Evolutionary conservation across 2,329 filamentous ascomycete genomes (phyloP).

Genomic region (Elsinoe batatas): DNA sequence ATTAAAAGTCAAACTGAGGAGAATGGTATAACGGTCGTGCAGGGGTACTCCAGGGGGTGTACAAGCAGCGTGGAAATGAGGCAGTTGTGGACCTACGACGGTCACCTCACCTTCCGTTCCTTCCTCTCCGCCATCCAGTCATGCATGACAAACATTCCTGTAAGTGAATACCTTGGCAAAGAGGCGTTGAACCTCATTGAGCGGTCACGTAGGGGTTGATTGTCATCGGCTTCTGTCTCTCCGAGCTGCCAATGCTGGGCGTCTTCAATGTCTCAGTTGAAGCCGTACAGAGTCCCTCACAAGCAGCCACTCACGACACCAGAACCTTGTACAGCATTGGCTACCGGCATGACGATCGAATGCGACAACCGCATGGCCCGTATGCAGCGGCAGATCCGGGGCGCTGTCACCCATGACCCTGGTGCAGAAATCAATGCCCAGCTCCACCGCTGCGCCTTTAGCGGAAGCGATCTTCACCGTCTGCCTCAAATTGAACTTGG

Average conservation of each 20-base stretch:
- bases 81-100: neutral
- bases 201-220: neutral
- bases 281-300: neutral
- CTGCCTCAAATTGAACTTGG: neutral
- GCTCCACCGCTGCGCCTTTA: neutral
- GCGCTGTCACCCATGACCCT: conserved; percentile 9
- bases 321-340: neutral
- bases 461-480: neutral
- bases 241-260: conserved; percentile 8
- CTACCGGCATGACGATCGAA: neutral
- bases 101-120: neutral
- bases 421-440: conserved; percentile 1
- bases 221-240: neutral
- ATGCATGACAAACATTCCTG: neutral
- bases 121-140: neutral
- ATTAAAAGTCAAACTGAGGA: neutral
- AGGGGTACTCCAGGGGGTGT: neutral
- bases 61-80: too few species aligned
- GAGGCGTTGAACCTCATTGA: neutral
- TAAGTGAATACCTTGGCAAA: neutral
- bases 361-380: conserved; percentile 2
- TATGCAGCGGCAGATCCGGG: conserved; percentile 5
- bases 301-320: conserved; percentile 8
- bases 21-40: neutral
- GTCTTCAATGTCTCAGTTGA: conserved; percentile 4